Conservation (phyloP, 345 rosid genomes). For the Adansonia digitata region DNA sequence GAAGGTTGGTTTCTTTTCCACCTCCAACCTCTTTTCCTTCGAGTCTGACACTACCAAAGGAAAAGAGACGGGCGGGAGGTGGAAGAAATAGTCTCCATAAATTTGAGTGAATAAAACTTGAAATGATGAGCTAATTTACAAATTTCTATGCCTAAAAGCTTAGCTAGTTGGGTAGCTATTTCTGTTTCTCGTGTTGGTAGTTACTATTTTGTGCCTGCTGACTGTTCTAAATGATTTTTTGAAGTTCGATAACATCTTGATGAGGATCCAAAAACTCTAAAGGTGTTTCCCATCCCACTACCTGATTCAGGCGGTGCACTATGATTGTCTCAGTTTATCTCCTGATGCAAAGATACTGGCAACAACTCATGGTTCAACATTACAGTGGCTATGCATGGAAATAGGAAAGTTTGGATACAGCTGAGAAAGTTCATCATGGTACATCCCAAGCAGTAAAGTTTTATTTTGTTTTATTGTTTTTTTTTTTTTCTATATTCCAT, state of each 20-base stretch:
- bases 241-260: conserved; percentile 91
- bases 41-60: background rate
- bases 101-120: no score
- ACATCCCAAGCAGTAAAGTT: conserved; percentile 12
- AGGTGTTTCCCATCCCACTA: conserved; percentile 78
- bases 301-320: conserved; percentile 73
- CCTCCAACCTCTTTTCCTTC: background rate
- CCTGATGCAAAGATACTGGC: conserved; percentile 90
- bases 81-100: conserved; percentile 3
- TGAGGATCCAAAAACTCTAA: conserved; percentile 95
- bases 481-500: no score
- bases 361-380: conserved; percentile 62
- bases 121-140: background rate
- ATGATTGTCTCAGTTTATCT: conserved; percentile 73
- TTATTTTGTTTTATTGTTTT: background rate
- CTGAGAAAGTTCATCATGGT: conserved; percentile 92
- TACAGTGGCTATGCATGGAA: conserved; percentile 88
- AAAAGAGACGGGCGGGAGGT: background rate
- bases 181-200: background rate
- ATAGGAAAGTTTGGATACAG: conserved; percentile 78
- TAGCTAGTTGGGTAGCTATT: background rate
- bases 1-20: background rate
- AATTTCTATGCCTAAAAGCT: background rate
- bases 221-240: conserved; percentile 15
- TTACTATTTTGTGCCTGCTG: conserved; percentile 11